Conservation (phyloP, 164 flowering plant genomes). For the Hamamelis virginiana region DNA sequence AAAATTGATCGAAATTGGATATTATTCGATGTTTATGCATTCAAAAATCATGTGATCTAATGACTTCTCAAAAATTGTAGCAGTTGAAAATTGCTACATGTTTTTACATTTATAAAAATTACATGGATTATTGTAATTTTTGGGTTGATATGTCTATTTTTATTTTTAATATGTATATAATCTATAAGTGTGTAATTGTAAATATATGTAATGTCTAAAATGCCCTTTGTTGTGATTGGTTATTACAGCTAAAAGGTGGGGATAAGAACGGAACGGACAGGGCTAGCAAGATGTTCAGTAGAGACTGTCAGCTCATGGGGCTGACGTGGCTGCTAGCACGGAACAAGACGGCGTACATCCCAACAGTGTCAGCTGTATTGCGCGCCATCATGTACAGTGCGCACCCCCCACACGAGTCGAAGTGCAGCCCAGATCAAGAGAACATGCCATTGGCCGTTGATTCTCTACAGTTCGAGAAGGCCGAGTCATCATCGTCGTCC, state of each 20-base stretch:
- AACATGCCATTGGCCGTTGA: slow-evolving; percentile 99
- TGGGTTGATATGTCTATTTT: no score
- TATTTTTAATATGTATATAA: no score
- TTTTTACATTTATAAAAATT: no score
- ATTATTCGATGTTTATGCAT: no score
- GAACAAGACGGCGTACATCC: slow-evolving; percentile 92
- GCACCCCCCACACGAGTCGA: slow-evolving; percentile 73
- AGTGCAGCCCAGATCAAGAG: slow-evolving; percentile 93
- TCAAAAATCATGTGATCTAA: no score
- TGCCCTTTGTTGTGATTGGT: not conserved
- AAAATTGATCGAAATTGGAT: no score
- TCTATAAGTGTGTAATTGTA: no score
- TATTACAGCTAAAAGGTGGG: slow-evolving; percentile 49
- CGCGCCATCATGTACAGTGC: slow-evolving; percentile 93
- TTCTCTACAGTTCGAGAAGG: slow-evolving; percentile 69
- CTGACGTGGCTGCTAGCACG: slow-evolving; percentile 91
- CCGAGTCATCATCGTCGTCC: slow-evolving; percentile 34
- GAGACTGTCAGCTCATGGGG: slow-evolving; percentile 96
- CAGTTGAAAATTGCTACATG: no score
- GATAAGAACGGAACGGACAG: slow-evolving; percentile 55
- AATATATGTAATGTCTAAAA: slow-evolving; percentile 7
- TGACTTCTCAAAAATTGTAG: no score
- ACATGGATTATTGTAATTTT: no score
- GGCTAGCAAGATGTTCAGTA: slow-evolving; percentile 70
- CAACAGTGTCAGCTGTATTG: slow-evolving; percentile 97